Base-by-base conservation (phyloP, 768 basidiomycete genomes). In the Hypsizygus marmoreus region DNA sequence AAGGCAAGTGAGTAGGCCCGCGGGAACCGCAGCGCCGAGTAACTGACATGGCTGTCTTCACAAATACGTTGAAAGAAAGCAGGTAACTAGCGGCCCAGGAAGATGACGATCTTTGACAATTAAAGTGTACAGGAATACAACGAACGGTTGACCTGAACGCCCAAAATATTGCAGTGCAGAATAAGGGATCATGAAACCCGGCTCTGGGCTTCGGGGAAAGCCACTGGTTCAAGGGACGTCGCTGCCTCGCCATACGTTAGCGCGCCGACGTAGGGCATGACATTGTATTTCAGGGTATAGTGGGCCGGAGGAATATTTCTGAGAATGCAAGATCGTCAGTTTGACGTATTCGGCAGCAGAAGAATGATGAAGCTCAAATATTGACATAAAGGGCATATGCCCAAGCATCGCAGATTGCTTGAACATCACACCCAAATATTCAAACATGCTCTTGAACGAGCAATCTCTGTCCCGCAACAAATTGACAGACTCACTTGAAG, bases 261-360 rank as follows among this genome's bases (percentile, higher is more conserved):
- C 33, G 82, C 55, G 14, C 93, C 93, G 14, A 95, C 88, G 59
- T 87, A 84, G 6, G 93, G 93, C 91, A 95, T 94, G 24, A 92
- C 60, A 59, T 94, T 92, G 68, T 94, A 95, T 58, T 86, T 88
- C 20, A 95, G 75, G 1, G 78, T 71, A 62, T 89, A 94, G 48
- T 80, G 70, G 5, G 86, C 82, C 12, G 86, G 73, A 11, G 77
- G 68, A 23, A 79, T 76, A 57, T 82, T 76, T 60, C 91, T 92
- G 56, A 24, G 17, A 34, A 43, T 44, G 38, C 2, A 44, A 48
- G 38, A 40, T 53, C 23, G 20, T 30, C 28, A 24, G 3, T 39
- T 11, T 43, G 11, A 33, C 10, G 17, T 52, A 45, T 39, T 43
- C 29, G 20, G 16, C 35, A 32, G 12, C 22, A 30, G 43, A 31